Base-by-base conservation (phyloP, 306 rosid genomes). In the Lathyrus aphaca region DNA sequence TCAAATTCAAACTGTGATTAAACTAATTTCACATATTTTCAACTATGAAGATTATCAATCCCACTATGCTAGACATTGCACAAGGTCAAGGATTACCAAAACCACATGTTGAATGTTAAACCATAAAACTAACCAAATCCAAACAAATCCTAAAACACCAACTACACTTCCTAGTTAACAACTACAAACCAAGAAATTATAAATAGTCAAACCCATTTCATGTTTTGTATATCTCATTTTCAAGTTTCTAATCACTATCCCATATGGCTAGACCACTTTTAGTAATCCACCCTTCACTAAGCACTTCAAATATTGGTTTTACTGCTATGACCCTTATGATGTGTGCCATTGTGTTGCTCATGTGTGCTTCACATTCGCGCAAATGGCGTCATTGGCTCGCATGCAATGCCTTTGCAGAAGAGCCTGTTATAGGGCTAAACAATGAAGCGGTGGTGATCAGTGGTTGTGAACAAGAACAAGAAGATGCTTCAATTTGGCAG, bases 291-390 rank as follows among this genome's bases (percentile, higher is more conserved):
- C 18, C 63, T 45, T 60, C 49, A 35, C 80, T 78, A 43, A 80
- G 27, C 77, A 43, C 83, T 51, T 80, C 82, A 80, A 80, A 82
- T 6, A 35, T 79, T 42, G 82, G 77, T 16, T 29, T 88, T 39
- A 77, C 84, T 8, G 80, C 65, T 0, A 72, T 81, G 72, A 84
- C 81, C 73, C 86, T 93, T 45, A 59, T 80, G 38, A 11, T 86
- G 25, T 90, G 90, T 64, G 90, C 81, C 38, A 15, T 82, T 42
- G 91, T 87, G 2, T 14, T 93, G 82, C 71, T 93, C 56, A 85
- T 90, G 96, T 88, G 96, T 58, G 97, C 96, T 63, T 93, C 97
- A 43, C 94, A 82, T 69, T 84, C 90, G 0, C 82, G 78, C 45
- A 83, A 60, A 76, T 65, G 87, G 85, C 81, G 66, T 0, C 80